Base-by-base conservation (phyloP, 2,329 filamentous ascomycete genomes). In the Phyllosticta citribraziliensis region DNA sequence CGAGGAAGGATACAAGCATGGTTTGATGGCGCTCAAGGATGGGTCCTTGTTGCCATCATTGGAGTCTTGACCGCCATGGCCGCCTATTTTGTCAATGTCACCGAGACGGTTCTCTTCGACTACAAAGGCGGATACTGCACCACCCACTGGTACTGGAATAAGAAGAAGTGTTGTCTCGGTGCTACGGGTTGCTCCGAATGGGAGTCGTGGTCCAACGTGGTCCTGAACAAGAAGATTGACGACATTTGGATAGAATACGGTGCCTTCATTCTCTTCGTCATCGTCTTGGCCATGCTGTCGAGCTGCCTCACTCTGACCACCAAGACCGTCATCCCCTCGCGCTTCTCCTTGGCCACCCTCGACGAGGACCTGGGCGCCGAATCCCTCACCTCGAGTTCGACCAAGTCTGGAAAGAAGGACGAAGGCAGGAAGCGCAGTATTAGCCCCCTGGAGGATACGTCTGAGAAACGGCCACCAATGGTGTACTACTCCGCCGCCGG, bases 401-500 rank as follows among this genome's bases (percentile, higher is more conserved):
- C 30, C n/a, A 24, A 20, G 14, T 35, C 73, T 52, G 73, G 79
- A 62, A 75, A 76, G 79, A 47, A n/a, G n/a, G 75, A 70, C 53
- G 74, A 71, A 62, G 75, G 69, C 57, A 72, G 72, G 17, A 78
- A 73, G 58, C 76, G 75, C 9, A 71, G 68, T 51, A 66, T 73
- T 53, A 78, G 70, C 64, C 78, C 71, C 20, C 78, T 74, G 65
- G 64, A 74, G 58, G 69, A 68, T 64, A 72, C 75, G 61, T 71
- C 73, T 30, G 69, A 73, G 19, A 62, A 69, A 1, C 74, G 78
- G 0, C 82, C 87, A 2, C 88, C 90, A 0, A 95, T 95, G 87
- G 83, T 93, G 5, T 99, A 96, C 74, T 99, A 97, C 73, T 92
- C 94, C 8, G 94, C 93, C 62, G 93, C 93, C 52, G 94, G 94